Evolutionary conservation across 495 filamentous ascomycete species (phyloP).

Genomic region (Parathielavia appendiculata): DNA sequence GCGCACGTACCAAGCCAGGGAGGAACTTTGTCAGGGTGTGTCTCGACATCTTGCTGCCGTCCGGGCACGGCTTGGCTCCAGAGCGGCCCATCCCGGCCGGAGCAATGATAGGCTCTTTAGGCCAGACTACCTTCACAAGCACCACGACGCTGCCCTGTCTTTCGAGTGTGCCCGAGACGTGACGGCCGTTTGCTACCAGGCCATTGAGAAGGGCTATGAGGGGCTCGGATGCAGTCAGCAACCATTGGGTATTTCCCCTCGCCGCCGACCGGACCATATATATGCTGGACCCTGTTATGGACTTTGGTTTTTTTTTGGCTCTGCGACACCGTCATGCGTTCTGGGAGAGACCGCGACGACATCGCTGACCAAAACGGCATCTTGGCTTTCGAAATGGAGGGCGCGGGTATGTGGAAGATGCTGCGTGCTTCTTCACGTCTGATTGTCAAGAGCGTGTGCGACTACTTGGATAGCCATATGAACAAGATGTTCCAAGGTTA

Average conservation of each 20-base stretch:
- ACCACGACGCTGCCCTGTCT: slow-evolving; percentile 13
- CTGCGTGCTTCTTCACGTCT: slow-evolving; percentile 23
- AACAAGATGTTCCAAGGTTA: slow-evolving; percentile 39
- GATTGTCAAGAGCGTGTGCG: slow-evolving; percentile 40
- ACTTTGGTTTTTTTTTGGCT: slow-evolving; percentile 26
- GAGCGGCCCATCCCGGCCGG: background rate
- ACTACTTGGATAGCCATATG: slow-evolving; percentile 45
- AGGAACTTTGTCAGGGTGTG: slow-evolving; percentile 20
- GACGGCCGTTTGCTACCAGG: background rate
- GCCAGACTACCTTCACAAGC: slow-evolving; percentile 34
- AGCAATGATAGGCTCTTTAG: slow-evolving; percentile 16
- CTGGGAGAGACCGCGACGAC: slow-evolving; percentile 26
- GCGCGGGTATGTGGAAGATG: slow-evolving; percentile 37
- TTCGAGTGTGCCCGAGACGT: background rate
- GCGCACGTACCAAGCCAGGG: slow-evolving; percentile 24
- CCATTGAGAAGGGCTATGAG: background rate
- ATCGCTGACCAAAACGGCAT: slow-evolving; percentile 19
- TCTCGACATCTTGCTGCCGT: slow-evolving; percentile 16
- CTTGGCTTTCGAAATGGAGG: slow-evolving; percentile 46
- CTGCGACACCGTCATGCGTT: slow-evolving; percentile 33
- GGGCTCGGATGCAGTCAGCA: background rate
- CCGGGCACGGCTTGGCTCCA: background rate
- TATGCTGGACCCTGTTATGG: slow-evolving; percentile 16
- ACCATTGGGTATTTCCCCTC: background rate
- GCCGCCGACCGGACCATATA: background rate